These are phyloP conservation scores for Candida vartiovaarae DNA, from an alignment of 805 yeast genomes.

Conservation along the genomic window DNA sequence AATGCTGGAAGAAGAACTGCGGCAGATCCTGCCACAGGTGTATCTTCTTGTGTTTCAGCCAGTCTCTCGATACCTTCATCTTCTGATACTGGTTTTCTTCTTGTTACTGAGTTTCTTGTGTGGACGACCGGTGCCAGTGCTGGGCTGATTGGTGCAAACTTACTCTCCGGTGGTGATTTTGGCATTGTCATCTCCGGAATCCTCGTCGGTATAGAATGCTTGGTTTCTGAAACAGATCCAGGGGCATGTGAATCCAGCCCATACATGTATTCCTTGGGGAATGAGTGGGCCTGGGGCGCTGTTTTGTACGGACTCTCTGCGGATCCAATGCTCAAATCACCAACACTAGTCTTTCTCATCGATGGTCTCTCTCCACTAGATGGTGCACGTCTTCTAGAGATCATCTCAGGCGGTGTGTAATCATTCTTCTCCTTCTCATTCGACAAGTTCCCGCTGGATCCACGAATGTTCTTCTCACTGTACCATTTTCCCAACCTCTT, in stretches of 20 bases:
- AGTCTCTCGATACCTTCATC: slow-evolving; percentile 4
- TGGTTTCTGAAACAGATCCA: slow-evolving; percentile 7
- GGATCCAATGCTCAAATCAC: slow-evolving; percentile 6
- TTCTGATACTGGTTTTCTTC: slow-evolving; percentile 18
- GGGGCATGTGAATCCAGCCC: slow-evolving; percentile 13
- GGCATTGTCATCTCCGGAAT: slow-evolving; percentile 21
- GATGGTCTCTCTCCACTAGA: slow-evolving; percentile 7
- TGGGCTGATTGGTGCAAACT: slow-evolving; percentile 1
- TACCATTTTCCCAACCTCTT: slow-evolving; percentile 68
- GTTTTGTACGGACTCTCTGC: slow-evolving; percentile 3
- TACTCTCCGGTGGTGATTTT: slow-evolving; percentile 3
- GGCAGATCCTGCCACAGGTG: neutral
- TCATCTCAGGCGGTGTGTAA: slow-evolving; percentile 55
- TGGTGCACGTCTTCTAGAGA: slow-evolving; percentile 41
- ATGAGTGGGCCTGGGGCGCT: slow-evolving; percentile 24
- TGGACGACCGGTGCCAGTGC: slow-evolving; percentile 2
- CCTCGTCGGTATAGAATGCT: slow-evolving; percentile 15
- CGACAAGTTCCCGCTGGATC: slow-evolving; percentile 1
- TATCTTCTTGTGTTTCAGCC: neutral
- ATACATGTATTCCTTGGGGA: slow-evolving; percentile 21
- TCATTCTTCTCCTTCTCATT: slow-evolving; percentile 2
- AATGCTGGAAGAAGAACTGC: too few relatives aligned
- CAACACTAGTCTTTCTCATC: slow-evolving; percentile 5
- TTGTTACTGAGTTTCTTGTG: slow-evolving; percentile 7
- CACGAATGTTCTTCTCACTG: slow-evolving; percentile 34